Base-by-base conservation (phyloP, 495 filamentous ascomycete genomes). In the Choiromyces venosus region DNA sequence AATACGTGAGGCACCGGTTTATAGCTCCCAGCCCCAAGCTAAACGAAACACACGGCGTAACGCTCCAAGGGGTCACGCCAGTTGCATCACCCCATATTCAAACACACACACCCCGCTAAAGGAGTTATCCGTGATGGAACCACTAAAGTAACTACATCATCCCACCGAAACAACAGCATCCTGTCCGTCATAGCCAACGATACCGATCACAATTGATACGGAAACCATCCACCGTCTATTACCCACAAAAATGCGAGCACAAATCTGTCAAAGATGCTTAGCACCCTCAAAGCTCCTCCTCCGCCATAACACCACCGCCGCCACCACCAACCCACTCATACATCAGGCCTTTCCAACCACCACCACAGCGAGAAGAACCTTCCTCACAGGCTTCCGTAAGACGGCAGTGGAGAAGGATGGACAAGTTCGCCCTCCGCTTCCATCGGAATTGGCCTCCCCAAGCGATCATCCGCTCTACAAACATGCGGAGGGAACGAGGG, bases 401-500 rank as follows among this genome's bases (percentile, higher is more conserved):
- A 73, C 69, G 37, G 73, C 52, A 25, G 25, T 29, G 25, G 52
- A 73, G 37, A 64, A 39, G 7, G 44, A 66, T 52, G 69, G 68
- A 35, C 7, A 40, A 25, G 46, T 67, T 29, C 52, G 12, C 69
- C 56, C 75, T 38, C 74, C 74, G 12, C 74, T 77, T 36, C 74
- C 74, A 44, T 76, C 75, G 4, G 74, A 77, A 35, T 21, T 67
- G 36, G 69, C 74, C 21, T 77, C 75, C 42, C 29, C 66, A 4
- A 77, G 74, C 29, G 61, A 77, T n/a, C 69, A 77, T 37, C 65
- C 74, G 18, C 36, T 35, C 21, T 77, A 77, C 33, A 10, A 69
- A 56, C 75, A 73, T 38, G 37, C 67, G 7, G 75, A 73, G 46
- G 70, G 38, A 21, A 66, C 72, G 25, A 78, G 85, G 67, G 83